Evolutionary conservation across 164 flowering plant species (phyloP).

Genomic region (Chimonanthus praecox): DNA sequence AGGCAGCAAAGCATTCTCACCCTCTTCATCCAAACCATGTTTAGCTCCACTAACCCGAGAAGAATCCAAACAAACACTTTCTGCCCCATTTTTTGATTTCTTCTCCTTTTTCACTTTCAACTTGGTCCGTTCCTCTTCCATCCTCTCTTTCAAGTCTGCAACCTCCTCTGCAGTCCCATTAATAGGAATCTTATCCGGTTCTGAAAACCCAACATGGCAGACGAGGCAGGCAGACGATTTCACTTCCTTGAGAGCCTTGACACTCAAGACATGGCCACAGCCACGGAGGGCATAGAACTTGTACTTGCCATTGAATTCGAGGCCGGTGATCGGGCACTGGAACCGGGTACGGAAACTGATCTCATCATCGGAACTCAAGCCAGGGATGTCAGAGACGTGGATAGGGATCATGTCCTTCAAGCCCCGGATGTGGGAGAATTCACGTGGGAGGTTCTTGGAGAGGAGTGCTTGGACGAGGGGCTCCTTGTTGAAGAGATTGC

Average conservation of each 20-base stretch:
- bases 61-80: slow-evolving; percentile 14
- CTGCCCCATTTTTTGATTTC: slow-evolving; percentile 45
- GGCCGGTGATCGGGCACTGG: slow-evolving; percentile 84
- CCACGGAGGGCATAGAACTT: slow-evolving; percentile 59
- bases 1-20: background rate
- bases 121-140: slow-evolving; percentile 61
- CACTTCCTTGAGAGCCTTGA: slow-evolving; percentile 88
- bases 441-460: slow-evolving; percentile 68
- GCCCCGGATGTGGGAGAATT: slow-evolving; percentile 71
- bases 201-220: slow-evolving; percentile 59
- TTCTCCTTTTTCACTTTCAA: slow-evolving; percentile 54
- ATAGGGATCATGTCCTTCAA: slow-evolving; percentile 78
- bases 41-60: slow-evolving; percentile 44
- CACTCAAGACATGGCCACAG: slow-evolving; percentile 98
- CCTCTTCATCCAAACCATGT: slow-evolving; percentile 39
- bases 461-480: slow-evolving; percentile 72
- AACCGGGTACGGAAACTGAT: slow-evolving; percentile 32
- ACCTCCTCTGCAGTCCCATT: slow-evolving; percentile 87
- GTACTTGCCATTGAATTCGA: slow-evolving; percentile 84
- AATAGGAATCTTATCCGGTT: slow-evolving; percentile 76
- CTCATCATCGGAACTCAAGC: slow-evolving; percentile 20
- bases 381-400: slow-evolving; percentile 43
- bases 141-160: slow-evolving; percentile 51
- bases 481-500: slow-evolving; percentile 84
- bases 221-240: slow-evolving; percentile 67